phyloP scores from a whole-genome alignment of 2,329 filamentous ascomycete species.

The Aspergillus terreus region DNA sequence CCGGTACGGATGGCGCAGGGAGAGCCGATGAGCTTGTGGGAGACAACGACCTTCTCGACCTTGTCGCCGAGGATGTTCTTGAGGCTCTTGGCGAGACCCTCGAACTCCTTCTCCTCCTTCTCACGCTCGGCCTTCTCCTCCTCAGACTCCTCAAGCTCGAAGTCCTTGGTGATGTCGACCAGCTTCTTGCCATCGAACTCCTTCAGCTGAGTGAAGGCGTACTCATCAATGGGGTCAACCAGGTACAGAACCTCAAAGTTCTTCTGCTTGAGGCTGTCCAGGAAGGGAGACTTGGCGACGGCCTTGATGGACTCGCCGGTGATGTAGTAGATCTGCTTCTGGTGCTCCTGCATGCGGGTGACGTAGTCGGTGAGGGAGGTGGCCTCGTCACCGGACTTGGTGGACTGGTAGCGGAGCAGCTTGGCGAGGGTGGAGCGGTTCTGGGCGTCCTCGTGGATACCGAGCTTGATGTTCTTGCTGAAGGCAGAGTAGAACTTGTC shows the following conservation, averaged over 20 bases:
- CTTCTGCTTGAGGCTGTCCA: constrained; percentile 98
- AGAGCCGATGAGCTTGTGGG: constrained; percentile 90
- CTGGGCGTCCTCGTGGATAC: constrained; percentile 99
- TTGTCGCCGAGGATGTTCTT: constrained; percentile 99
- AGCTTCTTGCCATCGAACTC: constrained; percentile 99
- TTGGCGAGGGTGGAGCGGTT: constrained; percentile 91
- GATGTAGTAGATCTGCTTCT: constrained; percentile 99
- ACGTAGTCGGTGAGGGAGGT: constrained; percentile 97
- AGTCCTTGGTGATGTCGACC: constrained; percentile 99
- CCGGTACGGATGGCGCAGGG: constrained; percentile 99
- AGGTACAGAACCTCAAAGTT: constrained; percentile 99
- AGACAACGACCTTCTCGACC: constrained; percentile 99
- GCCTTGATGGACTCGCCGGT: constrained; percentile 99
- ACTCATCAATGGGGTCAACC: constrained; percentile 98
- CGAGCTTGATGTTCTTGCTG: constrained; percentile 99
- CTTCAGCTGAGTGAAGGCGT: constrained; percentile 99
- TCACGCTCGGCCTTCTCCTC: constrained; percentile 98
- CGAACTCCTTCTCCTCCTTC: constrained; percentile 97
- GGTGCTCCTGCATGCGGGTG: constrained; percentile 99
- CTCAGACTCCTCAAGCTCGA: constrained; percentile 99
- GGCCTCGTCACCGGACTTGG: constrained; percentile 94
- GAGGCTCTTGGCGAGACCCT: constrained; percentile 88
- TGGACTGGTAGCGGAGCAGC: constrained; percentile 98
- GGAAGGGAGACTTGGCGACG: constrained; percentile 96
- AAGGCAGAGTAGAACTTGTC: constrained; percentile 99